Evolutionary conservation across 495 filamentous ascomycete genomes (phyloP), one percentile per base, ranked within the genome.

Genomic region (Cenococcum geophilum): DNA sequence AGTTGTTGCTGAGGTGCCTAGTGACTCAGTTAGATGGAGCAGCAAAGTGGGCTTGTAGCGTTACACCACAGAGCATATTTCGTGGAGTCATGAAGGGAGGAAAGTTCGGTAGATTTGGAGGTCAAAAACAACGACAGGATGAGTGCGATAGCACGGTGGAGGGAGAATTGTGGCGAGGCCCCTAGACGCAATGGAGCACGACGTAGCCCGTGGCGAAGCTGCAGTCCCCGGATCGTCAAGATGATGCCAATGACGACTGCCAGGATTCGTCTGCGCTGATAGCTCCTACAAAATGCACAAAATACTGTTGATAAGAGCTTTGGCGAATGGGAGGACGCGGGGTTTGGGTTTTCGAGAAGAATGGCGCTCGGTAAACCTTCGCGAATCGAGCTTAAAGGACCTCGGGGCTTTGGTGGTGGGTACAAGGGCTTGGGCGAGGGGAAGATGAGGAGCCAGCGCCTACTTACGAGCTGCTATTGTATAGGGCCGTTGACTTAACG

Each of bases 321-420:
- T 25, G 65, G 58, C 65, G 65, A 68, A 68, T 68, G 55, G 61
- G 57, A 58, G 57, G 34, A 22, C 56, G 64, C 64, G 64, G 64
- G 64, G 64, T 63, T 51, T 32, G 27, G 27, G 54, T 55, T 34
- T 35, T 59, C 16, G 9, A 18, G 25, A 47, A 20, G 18, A 34
- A 47, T 40, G 34, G 45, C 54, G 64, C 60, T 63, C 64, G 60
- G 50, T 51, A 67, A 60, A 60, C 55, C 60, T 58, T 61, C 59
- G 60, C 53, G 60, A 56, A 52, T 56, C 37, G 60, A 57, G 50
- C 57, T 50, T 50, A 50, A 34, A 37, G 55, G 11, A 34, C 21
- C 25, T 18, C 50, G 21, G 18, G 35, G 27, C 27, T n/a, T 35
- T 42, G n/a, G 59, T 55, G 50, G 40, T 27, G 21, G 2, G 32